Percentiles rank a stretch among this genome's conserved stretches.
Evolutionary conservation across 2,329 filamentous ascomycete genomes (phyloP).

Genomic region (Exserohilum rostratum): DNA sequence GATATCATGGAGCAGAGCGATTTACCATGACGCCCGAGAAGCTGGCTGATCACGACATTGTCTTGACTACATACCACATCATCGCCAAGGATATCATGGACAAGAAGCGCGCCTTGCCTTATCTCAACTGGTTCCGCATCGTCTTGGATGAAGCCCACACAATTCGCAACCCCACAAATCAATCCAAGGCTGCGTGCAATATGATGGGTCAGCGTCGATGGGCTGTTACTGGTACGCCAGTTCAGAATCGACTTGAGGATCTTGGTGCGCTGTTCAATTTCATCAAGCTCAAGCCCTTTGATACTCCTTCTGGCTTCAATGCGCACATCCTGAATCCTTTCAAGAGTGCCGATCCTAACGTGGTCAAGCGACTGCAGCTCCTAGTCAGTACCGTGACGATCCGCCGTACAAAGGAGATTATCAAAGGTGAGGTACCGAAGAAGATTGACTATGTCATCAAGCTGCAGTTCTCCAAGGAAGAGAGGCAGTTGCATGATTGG

Average conservation of each 20-base stretch:
- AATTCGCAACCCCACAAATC: conserved; percentile 84
- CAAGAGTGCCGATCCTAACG: conserved; percentile 82
- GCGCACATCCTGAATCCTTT: conserved; percentile 84
- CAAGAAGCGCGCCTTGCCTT: conserved; percentile 71
- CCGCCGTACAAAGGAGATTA: conserved; percentile 84
- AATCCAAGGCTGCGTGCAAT: conserved; percentile 83
- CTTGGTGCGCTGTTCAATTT: conserved; percentile 87
- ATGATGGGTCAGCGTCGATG: conserved; percentile 83
- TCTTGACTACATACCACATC: conserved; percentile 93
- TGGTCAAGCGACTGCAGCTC: conserved; percentile 83
- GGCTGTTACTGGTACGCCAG: conserved; percentile 96
- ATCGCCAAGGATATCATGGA: conserved; percentile 74
- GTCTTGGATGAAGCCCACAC: conserved; percentile 94
- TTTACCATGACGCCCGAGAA: conserved; percentile 64
- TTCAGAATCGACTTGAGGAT: conserved; percentile 89
- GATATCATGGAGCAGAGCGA: conserved; percentile 84
- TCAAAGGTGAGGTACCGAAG: conserved; percentile 69
- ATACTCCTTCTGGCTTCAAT: conserved; percentile 76
- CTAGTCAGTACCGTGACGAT: conserved; percentile 95
- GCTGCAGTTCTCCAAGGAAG: conserved; percentile 76
- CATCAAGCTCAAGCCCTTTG: conserved; percentile 81
- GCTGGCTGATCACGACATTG: conserved; percentile 76
- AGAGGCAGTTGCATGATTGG: conserved; percentile 79
- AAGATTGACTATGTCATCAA: conserved; percentile 70
- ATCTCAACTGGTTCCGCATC: conserved; percentile 90